Conservation (phyloP, 1,284 basidiomycete species). For the Trichosporon sp. region DNA sequence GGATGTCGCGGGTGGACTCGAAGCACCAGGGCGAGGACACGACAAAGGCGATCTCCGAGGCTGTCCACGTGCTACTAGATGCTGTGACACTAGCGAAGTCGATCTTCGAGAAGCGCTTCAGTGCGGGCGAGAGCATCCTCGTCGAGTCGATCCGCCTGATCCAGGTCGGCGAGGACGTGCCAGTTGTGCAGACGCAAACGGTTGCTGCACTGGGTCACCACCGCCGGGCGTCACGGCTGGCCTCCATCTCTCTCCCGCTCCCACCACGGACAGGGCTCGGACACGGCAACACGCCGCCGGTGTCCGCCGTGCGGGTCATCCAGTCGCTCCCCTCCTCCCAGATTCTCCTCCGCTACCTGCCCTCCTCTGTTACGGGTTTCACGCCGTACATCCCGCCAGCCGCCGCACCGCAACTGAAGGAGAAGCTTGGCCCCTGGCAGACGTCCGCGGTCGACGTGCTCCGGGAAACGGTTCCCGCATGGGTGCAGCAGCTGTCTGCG, state of each 20-base stretch:
- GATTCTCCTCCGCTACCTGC: constrained; percentile 48
- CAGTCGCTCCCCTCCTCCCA: constrained; percentile 46
- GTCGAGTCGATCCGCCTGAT: constrained; percentile 40
- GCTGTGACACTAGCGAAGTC: constrained; percentile 31
- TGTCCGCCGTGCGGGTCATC: constrained; percentile 38
- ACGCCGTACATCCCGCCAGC: constrained; percentile 56
- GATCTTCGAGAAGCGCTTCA: constrained; percentile 28
- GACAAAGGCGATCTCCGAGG: constrained; percentile 31
- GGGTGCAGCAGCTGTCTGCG: constrained; percentile 34
- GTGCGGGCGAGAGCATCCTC: constrained; percentile 31
- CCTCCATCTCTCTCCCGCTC: constrained; percentile 43
- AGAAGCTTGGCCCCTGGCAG: constrained; percentile 40
- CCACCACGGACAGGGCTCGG: constrained; percentile 25
- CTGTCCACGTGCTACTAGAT: constrained; percentile 35
- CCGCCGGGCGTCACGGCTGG: constrained; percentile 39
- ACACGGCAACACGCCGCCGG: constrained; percentile 24
- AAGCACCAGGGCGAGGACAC: constrained; percentile 27
- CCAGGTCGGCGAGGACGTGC: constrained; percentile 36
- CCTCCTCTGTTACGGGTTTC: constrained; percentile 40
- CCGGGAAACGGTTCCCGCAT: constrained; percentile 30
- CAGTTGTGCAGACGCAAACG: constrained; percentile 8
- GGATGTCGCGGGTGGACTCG: constrained; percentile 22
- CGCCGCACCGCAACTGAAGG: constrained; percentile 54
- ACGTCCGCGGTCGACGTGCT: constrained; percentile 26
- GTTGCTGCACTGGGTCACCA: constrained; percentile 22